Evolutionary conservation across 805 yeast genomes (phyloP).

Genomic region (Candida lessepsii): DNA sequence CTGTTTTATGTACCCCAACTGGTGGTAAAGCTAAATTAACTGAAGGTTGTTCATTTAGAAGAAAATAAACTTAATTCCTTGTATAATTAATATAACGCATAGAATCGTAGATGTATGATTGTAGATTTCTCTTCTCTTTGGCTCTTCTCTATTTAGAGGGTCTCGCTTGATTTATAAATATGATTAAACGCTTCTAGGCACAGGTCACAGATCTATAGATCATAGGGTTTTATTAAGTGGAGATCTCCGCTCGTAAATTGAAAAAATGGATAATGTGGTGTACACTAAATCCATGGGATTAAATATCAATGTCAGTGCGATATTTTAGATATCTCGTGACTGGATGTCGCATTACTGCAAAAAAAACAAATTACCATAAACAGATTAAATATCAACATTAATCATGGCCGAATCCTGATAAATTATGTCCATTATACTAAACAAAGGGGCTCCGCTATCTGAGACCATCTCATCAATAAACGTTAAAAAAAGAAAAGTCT

Average conservation of each 20-base stretch:
- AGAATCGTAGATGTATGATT: constrained; percentile 7
- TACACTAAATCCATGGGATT: neutral
- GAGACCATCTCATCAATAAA: neutral
- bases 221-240: no score
- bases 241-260: neutral
- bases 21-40: constrained; percentile 99
- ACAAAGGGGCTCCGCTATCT: neutral
- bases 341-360: neutral
- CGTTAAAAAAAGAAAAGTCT: neutral
- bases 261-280: no score
- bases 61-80: constrained; percentile 62
- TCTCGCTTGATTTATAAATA: no score
- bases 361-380: constrained; percentile 1
- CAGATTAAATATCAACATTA: neutral
- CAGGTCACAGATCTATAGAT: no score
- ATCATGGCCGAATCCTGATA: neutral
- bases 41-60: constrained; percentile 99
- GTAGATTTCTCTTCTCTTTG: no score
- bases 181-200: no score
- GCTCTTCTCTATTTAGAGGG: neutral
- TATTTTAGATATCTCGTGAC: no score
- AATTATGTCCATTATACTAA: neutral
- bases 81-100: constrained; percentile 17
- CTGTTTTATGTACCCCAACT: constrained; percentile 97
- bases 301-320: no score